These are phyloP conservation scores for Raphanus sativus DNA, from an alignment of 345 rosid species.

Conservation along the genomic window DNA sequence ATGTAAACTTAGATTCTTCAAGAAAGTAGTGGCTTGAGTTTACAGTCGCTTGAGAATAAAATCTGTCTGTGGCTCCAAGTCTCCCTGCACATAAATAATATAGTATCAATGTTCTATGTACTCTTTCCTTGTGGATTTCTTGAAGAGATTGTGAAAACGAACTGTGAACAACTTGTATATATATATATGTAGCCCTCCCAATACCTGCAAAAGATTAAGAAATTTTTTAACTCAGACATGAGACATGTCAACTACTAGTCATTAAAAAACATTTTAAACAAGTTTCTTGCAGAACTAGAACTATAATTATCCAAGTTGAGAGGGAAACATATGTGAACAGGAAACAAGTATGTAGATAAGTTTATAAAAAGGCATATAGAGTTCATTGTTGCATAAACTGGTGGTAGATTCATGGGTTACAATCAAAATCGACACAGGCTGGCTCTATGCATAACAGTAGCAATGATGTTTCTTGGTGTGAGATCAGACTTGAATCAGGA, in stretches of 20 bases:
- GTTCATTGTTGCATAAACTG: not conserved
- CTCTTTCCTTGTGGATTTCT: slow-evolving; percentile 6
- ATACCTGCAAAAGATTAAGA: not conserved
- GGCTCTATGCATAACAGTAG: slow-evolving; percentile 25
- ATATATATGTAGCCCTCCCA: slow-evolving; percentile 1
- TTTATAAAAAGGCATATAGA: slow-evolving; percentile 17
- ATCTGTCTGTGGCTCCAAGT: not conserved
- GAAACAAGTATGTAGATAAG: not conserved
- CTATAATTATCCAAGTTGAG: slow-evolving; percentile 1
- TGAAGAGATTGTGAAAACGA: slow-evolving; percentile 24
- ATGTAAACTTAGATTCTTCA: slow-evolving; percentile 25
- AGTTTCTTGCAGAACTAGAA: slow-evolving; percentile 23
- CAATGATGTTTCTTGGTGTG: slow-evolving; percentile 33
- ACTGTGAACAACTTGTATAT: slow-evolving; percentile 13
- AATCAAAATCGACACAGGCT: slow-evolving; percentile 15
- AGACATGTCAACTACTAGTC: slow-evolving; percentile 32
- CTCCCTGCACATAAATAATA: not conserved
- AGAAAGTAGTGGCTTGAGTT: slow-evolving; percentile 22
- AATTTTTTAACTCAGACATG: not conserved
- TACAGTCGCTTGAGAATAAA: not conserved
- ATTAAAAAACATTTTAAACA: slow-evolving; percentile 13
- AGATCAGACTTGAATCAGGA: slow-evolving; percentile 41
- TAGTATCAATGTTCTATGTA: not conserved
- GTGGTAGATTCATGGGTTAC: slow-evolving; percentile 20
- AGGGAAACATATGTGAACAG: slow-evolving; percentile 12